Conservation (phyloP, 148 eudicot genomes). For the Silene conica region DNA sequence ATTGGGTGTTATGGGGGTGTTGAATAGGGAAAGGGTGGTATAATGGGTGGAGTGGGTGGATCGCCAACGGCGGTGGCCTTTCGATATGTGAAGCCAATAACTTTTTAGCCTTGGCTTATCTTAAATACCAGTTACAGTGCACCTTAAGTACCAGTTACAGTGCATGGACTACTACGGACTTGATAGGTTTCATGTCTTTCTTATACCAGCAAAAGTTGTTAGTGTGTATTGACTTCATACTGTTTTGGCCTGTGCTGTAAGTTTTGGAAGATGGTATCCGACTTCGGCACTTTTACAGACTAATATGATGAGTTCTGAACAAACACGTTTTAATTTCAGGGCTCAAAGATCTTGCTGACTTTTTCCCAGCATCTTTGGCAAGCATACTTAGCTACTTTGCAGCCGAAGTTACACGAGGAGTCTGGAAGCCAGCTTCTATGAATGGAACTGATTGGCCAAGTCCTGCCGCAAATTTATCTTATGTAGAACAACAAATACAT, state of each 20-base stretch:
- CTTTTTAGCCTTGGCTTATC: not conserved
- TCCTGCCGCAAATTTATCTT: slow-evolving; percentile 80
- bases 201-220: not conserved
- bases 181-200: too few relatives aligned
- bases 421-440: slow-evolving; percentile 95
- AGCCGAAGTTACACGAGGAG: slow-evolving; percentile 88
- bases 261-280: not conserved
- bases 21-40: too few relatives aligned
- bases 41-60: too few relatives aligned
- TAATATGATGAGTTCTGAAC: slow-evolving; percentile 8
- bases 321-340: slow-evolving; percentile 38
- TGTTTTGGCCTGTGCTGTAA: slow-evolving; percentile 11
- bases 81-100: not conserved
- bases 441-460: slow-evolving; percentile 99
- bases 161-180: not conserved
- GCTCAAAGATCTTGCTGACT: slow-evolving; percentile 88
- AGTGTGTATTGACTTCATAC: not conserved
- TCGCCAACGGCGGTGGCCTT: too few relatives aligned
- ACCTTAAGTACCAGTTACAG: not conserved
- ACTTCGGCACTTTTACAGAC: not conserved
- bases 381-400: slow-evolving; percentile 83
- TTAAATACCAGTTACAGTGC: not conserved
- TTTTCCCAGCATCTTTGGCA: slow-evolving; percentile 88
- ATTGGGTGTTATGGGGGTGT: too few relatives aligned
- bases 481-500: slow-evolving; percentile 75